Conservation (phyloP, 176 grass and related monocot species). For the Puccinellia tenuiflora region DNA sequence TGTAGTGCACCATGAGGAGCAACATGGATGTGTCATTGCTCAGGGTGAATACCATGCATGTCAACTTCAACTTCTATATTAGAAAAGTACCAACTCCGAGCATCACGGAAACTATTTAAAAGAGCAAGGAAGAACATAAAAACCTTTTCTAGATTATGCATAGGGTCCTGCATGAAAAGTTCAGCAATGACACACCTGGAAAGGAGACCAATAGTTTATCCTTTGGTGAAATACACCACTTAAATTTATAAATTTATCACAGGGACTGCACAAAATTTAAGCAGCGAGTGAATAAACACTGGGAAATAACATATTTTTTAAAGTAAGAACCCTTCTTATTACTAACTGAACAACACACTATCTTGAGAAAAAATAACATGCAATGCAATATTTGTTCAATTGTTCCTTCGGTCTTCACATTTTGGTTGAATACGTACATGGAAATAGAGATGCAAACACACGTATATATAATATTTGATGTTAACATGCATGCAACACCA, state of each 20-base stretch:
- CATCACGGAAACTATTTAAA: not conserved
- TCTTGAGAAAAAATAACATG: too few relatives aligned
- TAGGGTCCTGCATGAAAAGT: conserved; percentile 80
- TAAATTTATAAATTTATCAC: not conserved
- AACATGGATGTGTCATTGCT: too few relatives aligned
- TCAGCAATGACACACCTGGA: conserved; percentile 75
- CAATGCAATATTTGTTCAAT: too few relatives aligned
- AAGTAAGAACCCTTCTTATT: not conserved
- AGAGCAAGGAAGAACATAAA: not conserved
- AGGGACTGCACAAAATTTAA: not conserved
- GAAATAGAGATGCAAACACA: conserved; percentile 1
- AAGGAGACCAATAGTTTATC: too few relatives aligned
- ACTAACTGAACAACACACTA: not conserved
- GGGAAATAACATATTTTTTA: not conserved
- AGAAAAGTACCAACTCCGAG: not conserved
- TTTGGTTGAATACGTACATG: not conserved
- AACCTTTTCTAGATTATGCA: conserved; percentile 71
- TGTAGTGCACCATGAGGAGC: not conserved
- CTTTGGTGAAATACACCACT: not conserved
- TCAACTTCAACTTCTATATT: too few relatives aligned
- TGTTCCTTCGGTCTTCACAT: not conserved
- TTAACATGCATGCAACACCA: too few relatives aligned
- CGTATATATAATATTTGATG: too few relatives aligned
- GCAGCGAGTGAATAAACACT: not conserved
- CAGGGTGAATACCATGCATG: too few relatives aligned